Conservation (phyloP, 805 yeast species). For the Saccharomycopsis microspora region DNA sequence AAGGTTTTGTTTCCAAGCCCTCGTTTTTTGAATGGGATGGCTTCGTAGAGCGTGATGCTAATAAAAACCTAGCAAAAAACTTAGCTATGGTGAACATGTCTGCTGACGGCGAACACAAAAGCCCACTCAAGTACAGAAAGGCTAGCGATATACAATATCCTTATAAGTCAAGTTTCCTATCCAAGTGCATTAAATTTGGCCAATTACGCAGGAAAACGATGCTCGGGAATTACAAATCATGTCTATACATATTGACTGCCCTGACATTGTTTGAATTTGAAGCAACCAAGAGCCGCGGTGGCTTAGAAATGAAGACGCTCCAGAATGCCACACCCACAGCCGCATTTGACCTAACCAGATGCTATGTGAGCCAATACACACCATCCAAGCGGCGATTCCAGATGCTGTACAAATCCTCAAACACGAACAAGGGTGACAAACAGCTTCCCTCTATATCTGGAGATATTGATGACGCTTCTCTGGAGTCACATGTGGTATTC, state of each 20-base stretch:
- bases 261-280: slow-evolving; percentile 54
- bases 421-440: neutral
- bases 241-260: slow-evolving; percentile 58
- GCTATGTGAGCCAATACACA: slow-evolving; percentile 8
- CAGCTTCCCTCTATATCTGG: neutral
- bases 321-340: slow-evolving; percentile 7
- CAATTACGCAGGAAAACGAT: slow-evolving; percentile 49
- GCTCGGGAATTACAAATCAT: slow-evolving; percentile 46
- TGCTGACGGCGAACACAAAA: slow-evolving; percentile 21
- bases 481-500: slow-evolving; percentile 4
- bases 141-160: slow-evolving; percentile 42
- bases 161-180: slow-evolving; percentile 38
- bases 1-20: slow-evolving; percentile 43
- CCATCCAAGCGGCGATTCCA: slow-evolving; percentile 2
- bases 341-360: slow-evolving; percentile 5
- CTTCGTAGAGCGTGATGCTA: slow-evolving; percentile 33
- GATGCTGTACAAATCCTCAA: neutral
- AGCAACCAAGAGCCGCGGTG: neutral
- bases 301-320: neutral
- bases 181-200: slow-evolving; percentile 48
- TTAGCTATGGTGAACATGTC: slow-evolving; percentile 27
- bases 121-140: slow-evolving; percentile 27
- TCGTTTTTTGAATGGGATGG: slow-evolving; percentile 63
- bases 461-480: neutral
- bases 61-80: slow-evolving; percentile 28